phyloP scores from a whole-genome alignment of 176 grass and related monocot genomes.

The Carex kokanica region DNA sequence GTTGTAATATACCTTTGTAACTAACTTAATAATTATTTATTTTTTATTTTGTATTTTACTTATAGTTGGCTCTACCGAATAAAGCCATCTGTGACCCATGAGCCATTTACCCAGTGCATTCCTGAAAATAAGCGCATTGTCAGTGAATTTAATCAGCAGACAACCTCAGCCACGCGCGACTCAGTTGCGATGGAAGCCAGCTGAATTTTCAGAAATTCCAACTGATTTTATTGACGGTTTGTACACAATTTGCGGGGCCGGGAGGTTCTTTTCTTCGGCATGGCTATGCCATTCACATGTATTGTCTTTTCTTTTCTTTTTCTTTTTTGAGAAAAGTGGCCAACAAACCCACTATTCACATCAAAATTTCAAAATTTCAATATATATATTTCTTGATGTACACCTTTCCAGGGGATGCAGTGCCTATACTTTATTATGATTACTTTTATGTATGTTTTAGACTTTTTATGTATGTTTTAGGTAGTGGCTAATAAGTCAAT shows the following conservation, averaged over 20 bases:
- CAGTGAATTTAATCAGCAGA: constrained; percentile 58
- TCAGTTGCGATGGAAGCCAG: constrained; percentile 77
- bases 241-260: constrained; percentile 81
- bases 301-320: too few relatives aligned
- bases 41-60: neutral
- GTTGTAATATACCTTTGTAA: neutral
- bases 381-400: neutral
- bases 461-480: constrained; percentile 24
- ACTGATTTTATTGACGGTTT: constrained; percentile 74
- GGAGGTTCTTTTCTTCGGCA: constrained; percentile 79
- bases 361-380: too few relatives aligned
- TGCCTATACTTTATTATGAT: neutral
- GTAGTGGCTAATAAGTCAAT: constrained; percentile 93
- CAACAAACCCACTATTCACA: too few relatives aligned
- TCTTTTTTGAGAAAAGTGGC: too few relatives aligned
- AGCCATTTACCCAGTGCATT: constrained; percentile 63
- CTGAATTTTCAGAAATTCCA: constrained; percentile 37
- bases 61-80: constrained; percentile 88
- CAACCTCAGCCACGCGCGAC: constrained; percentile 70
- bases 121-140: constrained; percentile 55
- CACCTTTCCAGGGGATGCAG: neutral
- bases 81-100: constrained; percentile 97
- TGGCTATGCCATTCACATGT: constrained; percentile 91
- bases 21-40: neutral
- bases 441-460: constrained; percentile 24